Base-by-base conservation (phyloP, 345 rosid genomes). In the Laguncularia racemosa region DNA sequence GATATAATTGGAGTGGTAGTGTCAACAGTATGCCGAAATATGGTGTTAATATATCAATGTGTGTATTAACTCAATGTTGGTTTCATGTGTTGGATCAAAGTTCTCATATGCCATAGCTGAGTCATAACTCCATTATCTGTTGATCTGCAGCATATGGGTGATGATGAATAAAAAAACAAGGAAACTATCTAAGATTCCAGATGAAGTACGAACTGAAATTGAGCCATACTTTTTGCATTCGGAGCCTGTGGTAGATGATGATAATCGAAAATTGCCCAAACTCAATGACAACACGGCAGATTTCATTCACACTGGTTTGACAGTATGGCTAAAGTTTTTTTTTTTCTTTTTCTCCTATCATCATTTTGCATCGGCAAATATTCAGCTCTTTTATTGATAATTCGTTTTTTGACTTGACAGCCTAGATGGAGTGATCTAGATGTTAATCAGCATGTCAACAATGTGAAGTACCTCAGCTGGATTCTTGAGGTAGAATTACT, bases 91-190 rank as follows among this genome's bases (percentile, higher is more conserved):
- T 4, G 40, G 40, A 6, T 3, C 9, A 33, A 33, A 33, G 4
- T 33, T 33, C 40, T 33, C 7, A 10, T 33, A 33, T 33, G 11
- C 11, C 40, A 33, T 33, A 21, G 19, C 28, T 21, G 18, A 58
- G 23, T 58, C 33, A 47, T 47, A n/a, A 19, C 13, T 14, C 43
- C 40, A 2, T 6, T 38, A 48, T 43, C 66, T 53, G 58, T 58
- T 48, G 26, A 3, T 57, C 61, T 69, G 77, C 85, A 90, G 99
- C 69, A 74, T 89, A 55, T 95, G 97, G 95, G 97, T 90, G 68
- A 85, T 90, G 99, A 90, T 95, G 97, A 95, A 95, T 86, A 90
- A 95, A 75, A 58, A 76, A 61, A 95, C 97, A 44, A 84, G 99
- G 71, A 88, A 76, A 63, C 69, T 95, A 50, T 90, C 99, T 44